A percentile compares a stretch with the other conserved stretches of the same genome.
Conservation (phyloP, 2,329 filamentous ascomycete species). For the Chaetomiaceae sp. region DNA sequence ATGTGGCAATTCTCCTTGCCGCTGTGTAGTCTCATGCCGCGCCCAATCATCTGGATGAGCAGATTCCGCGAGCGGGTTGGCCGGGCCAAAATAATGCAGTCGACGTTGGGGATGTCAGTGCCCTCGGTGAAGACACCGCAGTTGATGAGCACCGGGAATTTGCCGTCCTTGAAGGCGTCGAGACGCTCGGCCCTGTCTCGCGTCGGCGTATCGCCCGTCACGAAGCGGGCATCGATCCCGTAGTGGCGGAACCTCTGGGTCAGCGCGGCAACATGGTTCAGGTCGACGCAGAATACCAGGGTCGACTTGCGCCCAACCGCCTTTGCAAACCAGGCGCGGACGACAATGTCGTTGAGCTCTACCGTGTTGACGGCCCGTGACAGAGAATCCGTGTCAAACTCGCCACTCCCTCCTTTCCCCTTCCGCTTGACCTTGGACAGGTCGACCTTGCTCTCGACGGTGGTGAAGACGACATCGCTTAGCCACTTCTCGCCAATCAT, state of each 20-base stretch:
- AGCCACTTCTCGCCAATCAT: slow-evolving; percentile 87
- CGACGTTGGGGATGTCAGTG: slow-evolving; percentile 95
- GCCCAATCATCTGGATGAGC: slow-evolving; percentile 94
- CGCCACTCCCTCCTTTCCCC: slow-evolving; percentile 59
- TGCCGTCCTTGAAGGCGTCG: slow-evolving; percentile 66
- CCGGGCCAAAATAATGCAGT: slow-evolving; percentile 82
- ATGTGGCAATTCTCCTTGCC: slow-evolving; percentile 87
- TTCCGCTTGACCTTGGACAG: slow-evolving; percentile 62
- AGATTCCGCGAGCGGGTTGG: slow-evolving; percentile 92
- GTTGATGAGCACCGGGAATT: slow-evolving; percentile 86
- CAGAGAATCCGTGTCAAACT: slow-evolving; percentile 75
- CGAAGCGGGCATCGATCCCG: slow-evolving; percentile 76
- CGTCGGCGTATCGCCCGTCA: slow-evolving; percentile 76
- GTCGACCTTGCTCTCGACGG: slow-evolving; percentile 77
- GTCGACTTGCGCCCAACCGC: slow-evolving; percentile 73
- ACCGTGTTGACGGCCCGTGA: slow-evolving; percentile 79
- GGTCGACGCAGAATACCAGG: slow-evolving; percentile 88
- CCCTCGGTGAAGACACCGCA: slow-evolving; percentile 97
- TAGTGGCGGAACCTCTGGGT: slow-evolving; percentile 70
- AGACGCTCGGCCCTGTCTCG: slow-evolving; percentile 65
- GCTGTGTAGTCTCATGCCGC: slow-evolving; percentile 78
- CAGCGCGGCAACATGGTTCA: slow-evolving; percentile 72
- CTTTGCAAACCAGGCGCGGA: slow-evolving; percentile 80
- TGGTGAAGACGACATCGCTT: slow-evolving; percentile 88
- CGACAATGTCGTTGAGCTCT: slow-evolving; percentile 74